phyloP scores from a whole-genome alignment of 768 basidiomycete genomes.

The Termitomyces sp. region DNA sequence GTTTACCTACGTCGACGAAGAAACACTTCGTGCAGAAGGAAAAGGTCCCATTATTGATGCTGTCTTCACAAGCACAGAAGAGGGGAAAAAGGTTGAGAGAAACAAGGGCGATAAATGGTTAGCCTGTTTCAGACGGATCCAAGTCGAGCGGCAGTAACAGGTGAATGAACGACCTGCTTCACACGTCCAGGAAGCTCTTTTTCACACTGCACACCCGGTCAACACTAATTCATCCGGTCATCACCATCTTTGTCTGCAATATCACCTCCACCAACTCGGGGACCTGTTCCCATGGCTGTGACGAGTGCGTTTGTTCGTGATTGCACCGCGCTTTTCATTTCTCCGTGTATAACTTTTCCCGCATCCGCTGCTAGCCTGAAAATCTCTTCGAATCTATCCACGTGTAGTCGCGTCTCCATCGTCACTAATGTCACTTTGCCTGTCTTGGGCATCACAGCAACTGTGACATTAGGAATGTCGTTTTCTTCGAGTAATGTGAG shows the following conservation, averaged over 20 bases:
- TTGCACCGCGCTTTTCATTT: constrained; percentile 76
- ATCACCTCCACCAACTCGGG: constrained; percentile 25
- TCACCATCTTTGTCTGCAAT: constrained; percentile 27
- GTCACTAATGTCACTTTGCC: constrained; percentile 82
- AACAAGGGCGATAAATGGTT: constrained; percentile 91
- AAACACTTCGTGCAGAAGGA: constrained; percentile 68
- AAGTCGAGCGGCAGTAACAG: constrained; percentile 25
- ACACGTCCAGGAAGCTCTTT: constrained; percentile 1
- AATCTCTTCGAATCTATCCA: constrained; percentile 90
- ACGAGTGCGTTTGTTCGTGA: constrained; percentile 59
- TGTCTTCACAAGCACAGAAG: constrained; percentile 84
- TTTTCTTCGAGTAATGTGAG: constrained; percentile 86
- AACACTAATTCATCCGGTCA: constrained; percentile 33
- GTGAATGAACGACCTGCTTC: not conserved
- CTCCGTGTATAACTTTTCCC: constrained; percentile 68
- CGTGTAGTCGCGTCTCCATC: constrained; percentile 92
- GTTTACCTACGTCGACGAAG: constrained; percentile 76
- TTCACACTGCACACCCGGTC: constrained; percentile 10
- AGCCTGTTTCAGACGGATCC: constrained; percentile 78
- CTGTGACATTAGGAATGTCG: constrained; percentile 82
- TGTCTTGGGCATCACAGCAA: constrained; percentile 87
- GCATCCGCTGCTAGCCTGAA: constrained; percentile 76
- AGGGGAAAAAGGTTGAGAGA: constrained; percentile 94
- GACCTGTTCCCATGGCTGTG: constrained; percentile 50
- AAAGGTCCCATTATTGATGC: constrained; percentile 77